Conservation (phyloP, 106 monocot species). For the Dactylorhiza incarnata region DNA sequence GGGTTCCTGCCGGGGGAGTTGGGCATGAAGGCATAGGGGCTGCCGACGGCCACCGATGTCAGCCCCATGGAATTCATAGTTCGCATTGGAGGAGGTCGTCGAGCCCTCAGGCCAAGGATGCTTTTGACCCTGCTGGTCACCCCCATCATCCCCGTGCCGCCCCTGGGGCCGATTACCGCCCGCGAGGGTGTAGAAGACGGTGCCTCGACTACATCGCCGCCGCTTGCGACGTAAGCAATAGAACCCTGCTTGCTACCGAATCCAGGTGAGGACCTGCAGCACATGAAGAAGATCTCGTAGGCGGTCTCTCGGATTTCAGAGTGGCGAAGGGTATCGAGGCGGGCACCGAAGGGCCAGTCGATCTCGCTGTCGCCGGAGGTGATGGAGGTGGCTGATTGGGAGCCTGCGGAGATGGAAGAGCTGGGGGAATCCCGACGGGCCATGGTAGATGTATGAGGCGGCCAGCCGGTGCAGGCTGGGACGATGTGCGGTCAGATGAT, state of each 20-base stretch:
- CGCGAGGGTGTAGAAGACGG: not conserved
- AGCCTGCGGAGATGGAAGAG: constrained; percentile 11
- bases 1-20: constrained; percentile 19
- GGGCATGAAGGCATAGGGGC: not conserved
- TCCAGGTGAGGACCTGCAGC: constrained; percentile 55
- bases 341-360: constrained; percentile 69
- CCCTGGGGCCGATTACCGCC: not conserved
- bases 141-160: constrained; percentile 31
- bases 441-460: not conserved
- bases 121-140: constrained; percentile 43
- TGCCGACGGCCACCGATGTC: not conserved
- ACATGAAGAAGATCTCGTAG: constrained; percentile 87
- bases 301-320: constrained; percentile 70
- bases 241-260: constrained; percentile 18
- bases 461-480: constrained; percentile 5
- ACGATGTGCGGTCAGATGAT: not conserved
- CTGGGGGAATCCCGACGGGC: constrained; percentile 5
- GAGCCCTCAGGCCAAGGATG: constrained; percentile 36
- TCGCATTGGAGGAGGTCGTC: constrained; percentile 31
- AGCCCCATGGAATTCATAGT: constrained; percentile 17
- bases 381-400: not conserved
- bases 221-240: not conserved
- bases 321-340: constrained; percentile 46
- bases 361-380: constrained; percentile 24
- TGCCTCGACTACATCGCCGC: constrained; percentile 9